A percentile compares a stretch with the other conserved stretches of the same genome.
phyloP scores from a whole-genome alignment of 1,284 basidiomycete species.

The Cryptococcus sp. region DNA sequence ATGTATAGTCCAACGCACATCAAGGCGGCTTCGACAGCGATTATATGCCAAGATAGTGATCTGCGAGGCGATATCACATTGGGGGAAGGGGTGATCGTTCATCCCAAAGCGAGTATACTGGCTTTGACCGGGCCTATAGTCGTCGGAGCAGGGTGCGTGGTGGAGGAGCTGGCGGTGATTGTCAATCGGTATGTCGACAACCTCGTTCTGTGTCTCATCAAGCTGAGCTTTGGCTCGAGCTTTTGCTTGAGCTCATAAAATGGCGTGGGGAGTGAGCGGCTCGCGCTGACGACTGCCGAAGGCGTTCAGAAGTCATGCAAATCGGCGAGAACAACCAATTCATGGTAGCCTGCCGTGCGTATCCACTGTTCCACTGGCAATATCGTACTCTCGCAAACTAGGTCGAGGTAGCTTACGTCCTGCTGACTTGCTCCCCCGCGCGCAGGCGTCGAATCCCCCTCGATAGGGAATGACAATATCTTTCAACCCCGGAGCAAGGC shows the following conservation, averaged over 20 bases:
- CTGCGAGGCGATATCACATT: constrained; percentile 89
- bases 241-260: neutral
- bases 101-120: constrained; percentile 88
- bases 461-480: constrained; percentile 80
- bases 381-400: constrained; percentile 3
- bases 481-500: constrained; percentile 77
- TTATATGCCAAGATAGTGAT: constrained; percentile 84
- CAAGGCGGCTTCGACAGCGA: constrained; percentile 74
- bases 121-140: constrained; percentile 83
- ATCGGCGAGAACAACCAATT: constrained; percentile 92
- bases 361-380: neutral
- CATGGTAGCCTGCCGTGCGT: constrained; percentile 84
- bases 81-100: constrained; percentile 82
- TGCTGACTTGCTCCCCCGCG: constrained; percentile 2
- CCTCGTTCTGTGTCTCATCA: neutral
- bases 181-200: constrained; percentile 60
- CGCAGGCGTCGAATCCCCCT: constrained; percentile 77
- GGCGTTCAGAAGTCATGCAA: no score
- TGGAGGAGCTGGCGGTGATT: constrained; percentile 86
- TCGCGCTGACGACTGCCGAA: constrained; percentile 3
- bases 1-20: constrained; percentile 46
- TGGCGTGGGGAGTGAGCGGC: neutral
- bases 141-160: constrained; percentile 82
- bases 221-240: neutral
- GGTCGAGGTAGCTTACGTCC: no score